phyloP scores from a whole-genome alignment of 1,139 yeast genomes.

The Insectozyma bohioensis region DNA sequence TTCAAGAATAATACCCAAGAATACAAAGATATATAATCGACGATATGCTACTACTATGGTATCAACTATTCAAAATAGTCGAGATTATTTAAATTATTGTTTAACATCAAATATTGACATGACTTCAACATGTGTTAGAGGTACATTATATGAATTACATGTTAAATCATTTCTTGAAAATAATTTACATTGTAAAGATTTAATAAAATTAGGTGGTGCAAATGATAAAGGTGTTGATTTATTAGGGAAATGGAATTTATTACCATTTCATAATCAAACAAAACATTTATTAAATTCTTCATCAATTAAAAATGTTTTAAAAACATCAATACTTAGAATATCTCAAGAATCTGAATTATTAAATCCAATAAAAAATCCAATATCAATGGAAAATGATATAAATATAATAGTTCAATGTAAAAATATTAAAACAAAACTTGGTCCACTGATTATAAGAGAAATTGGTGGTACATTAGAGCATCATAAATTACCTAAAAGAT shows the following conservation, averaged over 20 bases:
- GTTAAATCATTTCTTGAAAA: constrained; percentile 47
- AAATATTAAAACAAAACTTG: constrained; percentile 42
- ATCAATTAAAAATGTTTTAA: not conserved
- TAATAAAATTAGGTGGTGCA: constrained; percentile 57
- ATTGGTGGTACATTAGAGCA: constrained; percentile 54
- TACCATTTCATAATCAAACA: constrained; percentile 21
- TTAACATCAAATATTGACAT: constrained; percentile 20
- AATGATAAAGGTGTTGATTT: constrained; percentile 76
- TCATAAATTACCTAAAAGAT: constrained; percentile 22
- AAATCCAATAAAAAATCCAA: constrained; percentile 3
- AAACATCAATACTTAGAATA: constrained; percentile 14
- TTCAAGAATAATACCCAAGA: not conserved
- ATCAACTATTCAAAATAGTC: constrained; percentile 21
- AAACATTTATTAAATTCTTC: not conserved
- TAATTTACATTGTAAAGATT: constrained; percentile 42
- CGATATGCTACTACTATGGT: constrained; percentile 1
- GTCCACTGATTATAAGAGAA: constrained; percentile 56
- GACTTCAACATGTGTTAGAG: constrained; percentile 55
- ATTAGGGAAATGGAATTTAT: constrained; percentile 57
- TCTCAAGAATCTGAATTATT: constrained; percentile 20
- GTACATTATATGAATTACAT: constrained; percentile 67
- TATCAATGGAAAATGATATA: constrained; percentile 28
- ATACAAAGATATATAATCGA: not conserved
- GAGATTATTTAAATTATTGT: constrained; percentile 33
- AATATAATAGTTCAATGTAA: constrained; percentile 61